Base-by-base conservation (phyloP, 768 basidiomycete species). In the Mycena galericulata region DNA sequence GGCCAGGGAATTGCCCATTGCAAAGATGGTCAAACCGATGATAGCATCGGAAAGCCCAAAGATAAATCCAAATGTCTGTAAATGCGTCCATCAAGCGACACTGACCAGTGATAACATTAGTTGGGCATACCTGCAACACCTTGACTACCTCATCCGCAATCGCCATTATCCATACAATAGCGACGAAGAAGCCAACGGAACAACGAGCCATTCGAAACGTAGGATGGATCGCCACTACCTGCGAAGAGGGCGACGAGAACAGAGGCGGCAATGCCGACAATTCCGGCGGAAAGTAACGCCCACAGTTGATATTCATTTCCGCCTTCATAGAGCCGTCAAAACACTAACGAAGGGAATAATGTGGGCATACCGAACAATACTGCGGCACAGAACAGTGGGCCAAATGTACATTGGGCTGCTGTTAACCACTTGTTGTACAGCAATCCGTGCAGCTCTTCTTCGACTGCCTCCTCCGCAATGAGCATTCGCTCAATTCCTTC, bases 161-260 rank as follows among this genome's bases (percentile, higher is more conserved):
- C 8, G 93, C 96, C 90, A 98, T 97, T 73, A 99, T 98, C 97
- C 98, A 99, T 10, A 98, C 90, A 68, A 98, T 88, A 3, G 96
- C 86, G 29, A 97, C 92, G 24, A 91, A 77, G 81, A 99, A 99
- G 0, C 98, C 97, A 85, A 97, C 91, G 26, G 90, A 92, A 75
- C 95, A 97, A 12, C 96, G 87, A 12, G 87, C 84, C 79, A 96
- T 85, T 63, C 89, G 86, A 50, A 88, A 85, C 17, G 86, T 75
- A 7, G 85, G 83, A 68, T 88, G 84, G 22, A n/a, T 84, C 81
- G 3, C 93, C 92, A 45, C 86, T 85, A 9, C 86, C 84, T 1
- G 87, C 87, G 73, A 90, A 90, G 0, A 88, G 75, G 7, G 88
- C 79, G 2, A 94, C 91, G 1, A 91, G 77, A 8, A 83, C 74